A percentile compares a stretch with the other conserved stretches of the same genome.
phyloP scores from a whole-genome alignment of 2,329 filamentous ascomycete species.

The Colletotrichum zoysiae region DNA sequence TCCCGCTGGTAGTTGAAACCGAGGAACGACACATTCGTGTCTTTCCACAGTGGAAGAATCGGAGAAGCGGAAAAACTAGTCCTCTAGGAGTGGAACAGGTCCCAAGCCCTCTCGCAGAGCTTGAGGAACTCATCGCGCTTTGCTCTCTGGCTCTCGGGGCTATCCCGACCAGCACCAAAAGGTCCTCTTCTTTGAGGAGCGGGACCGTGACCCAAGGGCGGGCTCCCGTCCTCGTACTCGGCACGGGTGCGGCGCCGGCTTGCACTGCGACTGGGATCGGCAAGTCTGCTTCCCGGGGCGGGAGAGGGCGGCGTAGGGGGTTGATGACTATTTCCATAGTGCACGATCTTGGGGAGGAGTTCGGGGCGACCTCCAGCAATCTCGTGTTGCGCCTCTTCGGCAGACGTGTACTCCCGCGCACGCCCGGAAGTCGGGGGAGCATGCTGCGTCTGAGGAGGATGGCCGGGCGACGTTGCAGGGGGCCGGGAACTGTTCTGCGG shows the following conservation, averaged over 20 bases:
- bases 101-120: conserved; percentile 92
- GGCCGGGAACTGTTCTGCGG: conserved; percentile 70
- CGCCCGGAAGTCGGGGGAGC: conserved; percentile 69
- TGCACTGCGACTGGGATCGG: conserved; percentile 68
- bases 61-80: conserved; percentile 44
- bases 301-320: conserved; percentile 92
- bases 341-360: conserved; percentile 90
- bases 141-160: conserved; percentile 81
- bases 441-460: conserved; percentile 65
- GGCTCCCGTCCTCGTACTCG: conserved; percentile 94
- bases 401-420: conserved; percentile 90
- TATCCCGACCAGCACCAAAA: conserved; percentile 85
- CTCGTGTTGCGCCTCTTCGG: conserved; percentile 93
- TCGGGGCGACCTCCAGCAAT: conserved; percentile 93
- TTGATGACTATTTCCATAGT: conserved; percentile 89
- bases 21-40: conserved; percentile 2
- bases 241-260: conserved; percentile 82
- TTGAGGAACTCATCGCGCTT: conserved; percentile 95
- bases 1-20: conserved; percentile 21
- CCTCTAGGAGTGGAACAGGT: conserved; percentile 91
- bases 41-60: conserved; percentile 13
- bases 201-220: conserved; percentile 83
- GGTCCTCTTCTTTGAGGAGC: conserved; percentile 72
- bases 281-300: conserved; percentile 63
- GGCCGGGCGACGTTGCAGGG: conserved; percentile 82